A percentile compares a stretch with the other conserved stretches of the same genome.
phyloP scores from a whole-genome alignment of 257 asterid species.

The Oldenlandia corymbosa region DNA sequence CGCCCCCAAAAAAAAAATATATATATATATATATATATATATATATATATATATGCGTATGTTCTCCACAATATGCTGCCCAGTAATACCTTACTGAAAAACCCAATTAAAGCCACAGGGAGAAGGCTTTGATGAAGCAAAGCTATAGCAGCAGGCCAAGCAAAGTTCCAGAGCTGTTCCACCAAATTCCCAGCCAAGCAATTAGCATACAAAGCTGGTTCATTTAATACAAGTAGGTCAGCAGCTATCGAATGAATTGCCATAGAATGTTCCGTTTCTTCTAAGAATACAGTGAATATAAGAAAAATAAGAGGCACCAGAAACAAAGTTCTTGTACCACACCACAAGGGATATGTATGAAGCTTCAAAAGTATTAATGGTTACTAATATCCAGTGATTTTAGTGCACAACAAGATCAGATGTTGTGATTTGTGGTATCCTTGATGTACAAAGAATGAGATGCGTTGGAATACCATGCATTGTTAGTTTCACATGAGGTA shows the following conservation, averaged over 20 bases:
- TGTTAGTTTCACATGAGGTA: background rate
- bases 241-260: conserved; percentile 7
- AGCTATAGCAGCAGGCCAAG: conserved; percentile 96
- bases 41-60: too few species aligned
- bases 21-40: too few species aligned
- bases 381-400: background rate
- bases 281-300: background rate
- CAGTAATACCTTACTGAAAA: conserved; percentile 65
- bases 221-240: conserved; percentile 16
- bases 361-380: background rate
- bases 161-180: conserved; percentile 96
- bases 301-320: background rate
- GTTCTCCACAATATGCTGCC: background rate
- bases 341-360: background rate
- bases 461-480: background rate
- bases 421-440: background rate
- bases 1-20: background rate
- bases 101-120: conserved; percentile 88
- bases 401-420: background rate
- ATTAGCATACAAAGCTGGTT: conserved; percentile 77
- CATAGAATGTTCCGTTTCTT: background rate
- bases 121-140: conserved; percentile 88
- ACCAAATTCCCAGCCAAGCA: conserved; percentile 92
- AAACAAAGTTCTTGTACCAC: background rate
- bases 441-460: background rate